Evolutionary conservation across 2,329 filamentous ascomycete species (phyloP), one percentile per base, ranked within the genome.

Genomic region (Bipolaris bicolor): DNA sequence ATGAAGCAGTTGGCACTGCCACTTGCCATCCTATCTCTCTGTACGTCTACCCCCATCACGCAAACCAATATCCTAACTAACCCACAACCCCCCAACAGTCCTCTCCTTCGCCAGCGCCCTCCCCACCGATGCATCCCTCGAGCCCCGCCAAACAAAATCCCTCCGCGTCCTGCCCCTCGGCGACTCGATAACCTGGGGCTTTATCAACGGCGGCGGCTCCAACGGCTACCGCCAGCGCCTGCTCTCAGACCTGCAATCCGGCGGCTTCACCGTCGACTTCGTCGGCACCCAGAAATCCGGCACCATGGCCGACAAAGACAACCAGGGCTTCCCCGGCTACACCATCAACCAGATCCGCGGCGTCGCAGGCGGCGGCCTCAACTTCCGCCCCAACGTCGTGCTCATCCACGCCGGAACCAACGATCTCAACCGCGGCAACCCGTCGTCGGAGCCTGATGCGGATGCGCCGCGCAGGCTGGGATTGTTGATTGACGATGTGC

Each of bases 151-250:
- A 16, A 52, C 55, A 10, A 58, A 36, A 1, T 55, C 39, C 22
- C 62, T 68, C 9, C 55, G 60, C 34, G 58, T 68, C 20, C 44
- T 68, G 16, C 64, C 61, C 6, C 57, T 68, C 16, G 65, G 65
- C 22, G 65, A 68, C 55, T 63, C 62, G 34, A 67, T 70, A 22
- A 68, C 67, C n/a, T 68, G 49, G 44, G 78, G 78, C 2, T 77
- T 63, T 18, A 46, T 58, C 55, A 43, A 59, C 48, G 43, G 62
- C 31, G 7, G 67, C 67, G 41, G 52, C 4, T 40, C 52, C 1
- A 56, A 60, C 47, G 71, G 70, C 1, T 81, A 79, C 60, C 74
- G 78, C 22, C 54, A 64, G 10, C 52, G 63, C 10, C 67, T 78
- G 4, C 55, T 64, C 22, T 44, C 60, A n/a, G 24, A 62, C 4